Base-by-base conservation (phyloP, 495 filamentous ascomycete genomes). In the Penicillium pancosmium region DNA sequence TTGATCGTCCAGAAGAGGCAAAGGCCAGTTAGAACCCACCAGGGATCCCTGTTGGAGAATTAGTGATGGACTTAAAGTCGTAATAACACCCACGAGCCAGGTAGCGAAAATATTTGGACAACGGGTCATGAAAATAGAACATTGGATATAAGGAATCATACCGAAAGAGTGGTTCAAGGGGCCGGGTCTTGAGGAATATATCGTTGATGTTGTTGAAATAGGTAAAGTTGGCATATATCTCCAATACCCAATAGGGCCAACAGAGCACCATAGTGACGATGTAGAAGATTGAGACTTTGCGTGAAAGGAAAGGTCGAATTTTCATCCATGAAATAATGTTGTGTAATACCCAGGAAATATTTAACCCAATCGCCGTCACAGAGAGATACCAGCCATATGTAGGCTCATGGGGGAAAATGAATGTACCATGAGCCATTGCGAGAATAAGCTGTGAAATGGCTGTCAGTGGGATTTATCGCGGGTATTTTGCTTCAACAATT, bases 11-110 rank as follows among this genome's bases (percentile, higher is more conserved):
- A 84, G 67, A 86, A 78, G 8, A 86, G 72, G 11, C 60, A 73
- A 55, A 73, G 50, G 4, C 74, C 78, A 1, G 80, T 85, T 66
- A 80, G 81, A 16, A 86, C 69, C 84, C 84, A 86, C 84, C 83
- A 86, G 0, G 84, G 84, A 56, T 86, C 84, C 5, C 81, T 81
- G 27, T 31, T n/a, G 23, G 27, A 4, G 52, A 43, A 8, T 57
- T 34, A 57, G 48, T 43, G 27, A 12, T 46, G 15, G 16, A 46
- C 1, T 21, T 1, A 1, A 46, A 18, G 6, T 6, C 27, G 23
- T 21, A 19, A 54, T 18, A 38, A 40, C 11, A 16, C 19, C 19
- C 25, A 50, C 33, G 27, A 31, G 8, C 27, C 27, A 31, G 5
- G 27, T 6, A 31, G 27, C 2, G 6, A 9, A 31, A 31, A 1